A percentile compares a stretch with the other conserved stretches of the same genome.
Evolutionary conservation across 225 moss, liverwort and hornwort species (phyloP).

Genomic region (Polytrichum formosum): DNA sequence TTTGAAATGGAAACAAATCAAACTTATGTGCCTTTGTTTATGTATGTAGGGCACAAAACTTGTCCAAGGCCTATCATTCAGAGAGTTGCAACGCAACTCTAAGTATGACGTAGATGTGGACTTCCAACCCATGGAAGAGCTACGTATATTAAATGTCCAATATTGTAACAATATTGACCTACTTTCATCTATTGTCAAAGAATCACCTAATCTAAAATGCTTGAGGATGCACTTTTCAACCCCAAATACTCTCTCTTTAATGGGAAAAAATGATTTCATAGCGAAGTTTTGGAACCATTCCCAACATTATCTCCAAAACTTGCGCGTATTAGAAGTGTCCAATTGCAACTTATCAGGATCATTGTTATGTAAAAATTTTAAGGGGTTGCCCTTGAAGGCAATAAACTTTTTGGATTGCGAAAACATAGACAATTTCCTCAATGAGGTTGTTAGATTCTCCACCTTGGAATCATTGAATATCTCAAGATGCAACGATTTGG

Average conservation of each 20-base stretch:
- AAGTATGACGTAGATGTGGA: neutral
- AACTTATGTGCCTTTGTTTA: neutral
- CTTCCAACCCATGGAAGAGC: neutral
- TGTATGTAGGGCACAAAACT: neutral
- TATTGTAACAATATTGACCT: neutral
- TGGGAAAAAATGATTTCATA: neutral
- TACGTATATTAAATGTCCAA: neutral
- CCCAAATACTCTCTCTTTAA: neutral
- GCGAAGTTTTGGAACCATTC: neutral
- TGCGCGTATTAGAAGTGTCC: neutral
- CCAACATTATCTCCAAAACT: neutral
- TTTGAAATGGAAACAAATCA: neutral
- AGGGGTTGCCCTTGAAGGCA: neutral
- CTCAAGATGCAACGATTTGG: neutral
- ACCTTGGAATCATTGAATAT: neutral
- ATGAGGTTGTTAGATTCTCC: neutral
- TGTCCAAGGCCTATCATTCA: neutral
- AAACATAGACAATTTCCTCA: neutral
- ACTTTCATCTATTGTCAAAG: neutral
- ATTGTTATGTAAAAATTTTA: neutral
- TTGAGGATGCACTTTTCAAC: neutral
- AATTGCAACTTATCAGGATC: neutral
- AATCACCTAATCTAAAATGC: neutral
- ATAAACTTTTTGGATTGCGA: neutral
- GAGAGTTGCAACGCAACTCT: neutral